phyloP scores from a whole-genome alignment of 306 rosid species.

The Castanea sativa region DNA sequence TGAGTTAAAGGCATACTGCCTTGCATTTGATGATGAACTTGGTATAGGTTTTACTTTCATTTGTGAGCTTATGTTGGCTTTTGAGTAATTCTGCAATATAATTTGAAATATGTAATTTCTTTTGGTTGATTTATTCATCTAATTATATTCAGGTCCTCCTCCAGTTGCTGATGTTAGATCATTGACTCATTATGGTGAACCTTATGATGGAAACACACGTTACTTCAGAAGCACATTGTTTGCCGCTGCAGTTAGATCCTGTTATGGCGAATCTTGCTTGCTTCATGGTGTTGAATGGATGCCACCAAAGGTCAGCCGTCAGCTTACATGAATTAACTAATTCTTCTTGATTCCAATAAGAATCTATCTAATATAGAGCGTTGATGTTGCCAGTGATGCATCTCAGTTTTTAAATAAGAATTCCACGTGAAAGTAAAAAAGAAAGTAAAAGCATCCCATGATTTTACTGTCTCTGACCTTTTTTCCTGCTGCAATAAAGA shows the following conservation, averaged over 20 bases:
- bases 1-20: conserved; percentile 91
- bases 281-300: conserved; percentile 97
- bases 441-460: neutral
- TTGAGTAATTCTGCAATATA: conserved; percentile 3
- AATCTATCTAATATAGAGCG: neutral
- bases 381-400: neutral
- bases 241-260: conserved; percentile 92
- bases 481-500: neutral
- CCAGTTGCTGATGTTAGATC: conserved; percentile 90
- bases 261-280: conserved; percentile 87
- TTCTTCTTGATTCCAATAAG: neutral
- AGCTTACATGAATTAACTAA: neutral
- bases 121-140: conserved; percentile 25
- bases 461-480: conserved; percentile 5
- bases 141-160: conserved; percentile 58
- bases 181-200: conserved; percentile 92
- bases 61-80: conserved; percentile 14
- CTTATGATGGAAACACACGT: conserved; percentile 95
- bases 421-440: neutral
- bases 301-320: conserved; percentile 79
- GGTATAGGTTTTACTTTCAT: conserved; percentile 48
- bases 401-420: neutral
- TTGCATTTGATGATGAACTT: conserved; percentile 88
- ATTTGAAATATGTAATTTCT: neutral
- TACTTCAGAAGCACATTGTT: conserved; percentile 93